phyloP scores from a whole-genome alignment of 208 protist genomes.

The Novymonas esmeraldas region DNA sequence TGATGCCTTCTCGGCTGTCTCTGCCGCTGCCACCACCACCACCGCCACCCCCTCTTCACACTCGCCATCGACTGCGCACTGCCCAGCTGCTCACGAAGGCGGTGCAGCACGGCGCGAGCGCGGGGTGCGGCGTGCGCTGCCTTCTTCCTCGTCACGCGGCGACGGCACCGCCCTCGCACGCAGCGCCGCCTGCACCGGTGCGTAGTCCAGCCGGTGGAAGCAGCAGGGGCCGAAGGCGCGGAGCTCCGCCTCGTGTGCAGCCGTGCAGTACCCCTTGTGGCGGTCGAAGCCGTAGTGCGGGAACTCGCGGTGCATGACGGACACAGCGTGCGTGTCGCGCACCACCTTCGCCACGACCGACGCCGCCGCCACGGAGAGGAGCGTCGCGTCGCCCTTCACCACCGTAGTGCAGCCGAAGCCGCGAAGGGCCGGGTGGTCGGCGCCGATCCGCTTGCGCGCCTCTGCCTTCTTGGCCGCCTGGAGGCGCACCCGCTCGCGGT shows the following conservation, averaged over 20 bases:
- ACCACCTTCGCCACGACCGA: constrained; percentile 57
- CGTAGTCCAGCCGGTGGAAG: constrained; percentile 45
- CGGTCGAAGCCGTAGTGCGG: constrained; percentile 47
- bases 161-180: neutral
- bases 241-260: constrained; percentile 31
- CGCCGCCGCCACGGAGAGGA: constrained; percentile 40
- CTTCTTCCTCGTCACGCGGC: neutral
- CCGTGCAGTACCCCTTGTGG: constrained; percentile 62
- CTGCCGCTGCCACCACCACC: too few species aligned
- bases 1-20: too few species aligned
- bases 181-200: constrained; percentile 24
- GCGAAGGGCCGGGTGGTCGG: constrained; percentile 22
- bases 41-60: too few species aligned
- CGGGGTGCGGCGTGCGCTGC: neutral
- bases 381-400: constrained; percentile 41
- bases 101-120: neutral
- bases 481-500: constrained; percentile 2
- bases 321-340: constrained; percentile 37
- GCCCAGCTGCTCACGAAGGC: too few species aligned
- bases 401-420: constrained; percentile 28
- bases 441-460: constrained; percentile 23
- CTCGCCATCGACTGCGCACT: too few species aligned
- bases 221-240: constrained; percentile 22
- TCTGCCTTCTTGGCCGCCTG: constrained; percentile 17
- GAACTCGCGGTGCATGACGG: constrained; percentile 35